Conservation (phyloP, 1,139 yeast genomes). For the Yamadazyma blattariae region DNA sequence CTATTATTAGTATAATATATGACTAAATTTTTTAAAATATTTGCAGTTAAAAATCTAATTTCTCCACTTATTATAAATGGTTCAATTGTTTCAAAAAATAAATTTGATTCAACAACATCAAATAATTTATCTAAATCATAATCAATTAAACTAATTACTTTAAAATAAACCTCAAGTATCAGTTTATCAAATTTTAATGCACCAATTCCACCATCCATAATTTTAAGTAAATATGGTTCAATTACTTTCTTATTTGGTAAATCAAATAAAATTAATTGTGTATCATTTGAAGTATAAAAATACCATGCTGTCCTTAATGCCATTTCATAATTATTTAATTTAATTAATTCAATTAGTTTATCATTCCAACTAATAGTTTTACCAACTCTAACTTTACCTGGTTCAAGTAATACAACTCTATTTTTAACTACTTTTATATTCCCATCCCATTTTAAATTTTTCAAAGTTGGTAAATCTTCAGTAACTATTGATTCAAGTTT, state of each 20-base stretch:
- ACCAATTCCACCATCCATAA: slow-evolving; percentile 51
- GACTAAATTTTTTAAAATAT: slow-evolving; percentile 58
- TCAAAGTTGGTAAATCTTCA: slow-evolving; percentile 1
- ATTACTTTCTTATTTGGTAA: slow-evolving; percentile 55
- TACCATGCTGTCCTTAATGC: slow-evolving; percentile 57
- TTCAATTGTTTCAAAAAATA: slow-evolving; percentile 53
- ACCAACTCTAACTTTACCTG: slow-evolving; percentile 37
- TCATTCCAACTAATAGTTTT: slow-evolving; percentile 76
- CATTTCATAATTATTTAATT: slow-evolving; percentile 44
- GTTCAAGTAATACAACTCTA: slow-evolving; percentile 13
- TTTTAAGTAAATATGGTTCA: slow-evolving; percentile 52
- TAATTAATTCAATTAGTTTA: slow-evolving; percentile 46
- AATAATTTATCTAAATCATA: slow-evolving; percentile 39
- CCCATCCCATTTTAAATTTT: slow-evolving; percentile 6
- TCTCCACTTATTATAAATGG: slow-evolving; percentile 46
- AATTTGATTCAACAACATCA: slow-evolving; percentile 39
- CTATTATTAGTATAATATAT: slow-evolving; percentile 37
- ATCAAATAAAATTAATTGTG: slow-evolving; percentile 48
- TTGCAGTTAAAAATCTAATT: slow-evolving; percentile 56
- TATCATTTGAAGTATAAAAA: slow-evolving; percentile 49
- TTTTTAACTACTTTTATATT: slow-evolving; percentile 26
- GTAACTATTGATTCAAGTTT: slow-evolving; percentile 1
- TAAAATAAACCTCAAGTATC: slow-evolving; percentile 18
- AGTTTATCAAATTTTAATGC: slow-evolving; percentile 19
- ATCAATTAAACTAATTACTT: slow-evolving; percentile 8